A percentile compares a stretch with the other conserved stretches of the same genome.
Evolutionary conservation across 2,329 filamentous ascomycete genomes (phyloP).

Genomic region (Aspergillus fumigatus): DNA sequence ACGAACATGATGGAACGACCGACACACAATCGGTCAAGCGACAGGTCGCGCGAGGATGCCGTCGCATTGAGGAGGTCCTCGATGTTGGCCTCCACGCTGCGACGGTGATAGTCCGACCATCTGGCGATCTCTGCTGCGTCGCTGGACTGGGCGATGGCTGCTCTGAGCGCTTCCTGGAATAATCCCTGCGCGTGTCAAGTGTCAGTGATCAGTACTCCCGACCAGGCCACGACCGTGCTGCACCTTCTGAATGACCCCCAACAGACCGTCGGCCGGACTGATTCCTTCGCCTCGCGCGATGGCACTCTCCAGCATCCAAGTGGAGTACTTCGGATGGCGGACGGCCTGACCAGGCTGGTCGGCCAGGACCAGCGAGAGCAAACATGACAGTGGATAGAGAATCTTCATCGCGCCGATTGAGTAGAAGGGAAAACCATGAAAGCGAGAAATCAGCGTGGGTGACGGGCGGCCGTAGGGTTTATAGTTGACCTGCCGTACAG

Average conservation of each 20-base stretch:
- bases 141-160: background rate
- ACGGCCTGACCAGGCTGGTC: background rate
- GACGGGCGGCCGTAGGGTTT: background rate
- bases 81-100: background rate
- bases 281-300: background rate
- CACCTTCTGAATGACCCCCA: background rate
- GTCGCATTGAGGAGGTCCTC: background rate
- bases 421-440: background rate
- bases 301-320: conserved; percentile 1
- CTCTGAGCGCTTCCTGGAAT: background rate
- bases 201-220: background rate
- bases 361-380: background rate
- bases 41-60: background rate
- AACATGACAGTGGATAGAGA: background rate
- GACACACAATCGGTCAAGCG: background rate
- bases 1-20: background rate
- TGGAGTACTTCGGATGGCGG: background rate
- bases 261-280: background rate
- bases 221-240: background rate
- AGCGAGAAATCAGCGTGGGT: background rate
- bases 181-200: background rate
- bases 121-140: background rate
- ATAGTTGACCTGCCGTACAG: background rate
- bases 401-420: background rate
- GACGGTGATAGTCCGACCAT: background rate